A percentile compares a stretch with the other conserved stretches of the same genome.
These are phyloP conservation scores for Entomophthora muscae DNA, from an alignment of 371 early-diverging fungal species.

Conservation along the genomic window DNA sequence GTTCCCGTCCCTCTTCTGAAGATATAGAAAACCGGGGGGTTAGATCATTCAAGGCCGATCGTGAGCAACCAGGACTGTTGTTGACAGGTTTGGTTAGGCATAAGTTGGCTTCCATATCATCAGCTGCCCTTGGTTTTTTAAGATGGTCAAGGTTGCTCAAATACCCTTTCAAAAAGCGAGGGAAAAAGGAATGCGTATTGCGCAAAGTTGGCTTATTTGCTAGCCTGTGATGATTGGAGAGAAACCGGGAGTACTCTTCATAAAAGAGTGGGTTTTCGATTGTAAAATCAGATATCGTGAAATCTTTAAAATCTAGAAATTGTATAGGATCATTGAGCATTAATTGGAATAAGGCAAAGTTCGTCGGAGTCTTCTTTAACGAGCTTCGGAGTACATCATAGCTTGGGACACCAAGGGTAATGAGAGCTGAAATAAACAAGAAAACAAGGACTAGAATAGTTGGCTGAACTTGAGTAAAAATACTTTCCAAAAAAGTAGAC, in stretches of 20 bases:
- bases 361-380: slow-evolving; percentile 2
- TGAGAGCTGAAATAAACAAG: not conserved
- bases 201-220: not conserved
- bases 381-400: not conserved
- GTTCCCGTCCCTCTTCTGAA: not conserved
- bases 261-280: slow-evolving; percentile 2
- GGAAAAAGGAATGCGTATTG: not conserved
- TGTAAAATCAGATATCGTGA: slow-evolving; percentile 3
- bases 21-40: not conserved
- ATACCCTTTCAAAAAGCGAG: not conserved
- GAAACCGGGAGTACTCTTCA: not conserved
- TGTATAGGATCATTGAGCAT: not conserved
- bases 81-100: too few species aligned
- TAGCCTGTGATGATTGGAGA: not conserved
- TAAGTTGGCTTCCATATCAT: not conserved
- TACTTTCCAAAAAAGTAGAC: not conserved
- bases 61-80: too few species aligned
- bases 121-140: not conserved
- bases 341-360: not conserved
- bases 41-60: not conserved
- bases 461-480: not conserved
- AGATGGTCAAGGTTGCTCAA: not conserved
- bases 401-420: not conserved
- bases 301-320: slow-evolving; percentile 2
- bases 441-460: not conserved